A percentile compares a stretch with the other conserved stretches of the same genome.
phyloP scores from a whole-genome alignment of 2,329 filamentous ascomycete species.

The Penicillium sp. region DNA sequence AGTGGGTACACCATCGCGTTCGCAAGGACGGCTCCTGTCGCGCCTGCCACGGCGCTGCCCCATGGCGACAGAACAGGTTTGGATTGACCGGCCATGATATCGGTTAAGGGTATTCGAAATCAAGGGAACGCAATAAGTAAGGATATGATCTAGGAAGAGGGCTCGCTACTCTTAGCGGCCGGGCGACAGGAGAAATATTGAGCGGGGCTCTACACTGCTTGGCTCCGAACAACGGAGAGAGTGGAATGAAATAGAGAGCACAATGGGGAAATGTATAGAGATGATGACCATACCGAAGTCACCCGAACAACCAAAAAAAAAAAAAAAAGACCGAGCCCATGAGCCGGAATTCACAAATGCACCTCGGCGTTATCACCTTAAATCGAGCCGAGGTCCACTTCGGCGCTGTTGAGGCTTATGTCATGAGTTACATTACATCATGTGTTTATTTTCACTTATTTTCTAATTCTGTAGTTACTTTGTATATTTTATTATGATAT shows the following conservation, averaged over 20 bases:
- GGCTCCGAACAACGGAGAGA: constrained; percentile 13
- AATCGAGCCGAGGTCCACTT: constrained; percentile 37
- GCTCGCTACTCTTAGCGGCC: constrained; percentile 9
- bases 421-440: constrained; percentile 3
- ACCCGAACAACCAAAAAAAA: constrained; percentile 16
- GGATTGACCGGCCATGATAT: constrained; percentile 55
- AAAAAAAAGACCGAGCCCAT: constrained; percentile 10
- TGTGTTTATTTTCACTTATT: background rate
- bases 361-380: constrained; percentile 36
- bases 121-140: constrained; percentile 5
- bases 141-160: constrained; percentile 3
- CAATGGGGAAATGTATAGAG: constrained; percentile 2
- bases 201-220: constrained; percentile 20
- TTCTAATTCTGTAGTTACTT: background rate
- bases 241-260: background rate
- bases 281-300: constrained; percentile 18
- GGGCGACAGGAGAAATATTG: constrained; percentile 20
- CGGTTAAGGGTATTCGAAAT: constrained; percentile 3
- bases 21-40: constrained; percentile 87
- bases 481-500: background rate
- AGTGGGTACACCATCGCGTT: constrained; percentile 95
- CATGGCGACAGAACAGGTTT: constrained; percentile 81
- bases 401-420: constrained; percentile 11
- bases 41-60: constrained; percentile 89
- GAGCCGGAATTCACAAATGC: constrained; percentile 16